phyloP scores from a whole-genome alignment of 176 grass and related monocot genomes.

The Carex cristatella region DNA sequence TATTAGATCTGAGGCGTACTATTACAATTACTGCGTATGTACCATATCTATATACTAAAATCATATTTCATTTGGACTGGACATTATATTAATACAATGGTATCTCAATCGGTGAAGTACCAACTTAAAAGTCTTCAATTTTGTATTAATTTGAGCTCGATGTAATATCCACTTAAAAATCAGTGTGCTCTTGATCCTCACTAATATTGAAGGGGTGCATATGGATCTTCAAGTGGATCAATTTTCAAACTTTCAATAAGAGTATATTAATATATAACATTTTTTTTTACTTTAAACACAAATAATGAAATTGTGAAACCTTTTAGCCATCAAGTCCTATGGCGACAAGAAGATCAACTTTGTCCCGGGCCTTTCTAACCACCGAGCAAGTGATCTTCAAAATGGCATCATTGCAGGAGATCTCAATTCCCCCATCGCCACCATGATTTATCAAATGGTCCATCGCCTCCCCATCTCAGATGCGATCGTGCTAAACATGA shows the following conservation, averaged over 20 bases:
- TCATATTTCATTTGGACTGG: background rate
- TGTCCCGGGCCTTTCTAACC: conserved; percentile 22
- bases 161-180: no score
- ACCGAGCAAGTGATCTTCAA: conserved; percentile 30
- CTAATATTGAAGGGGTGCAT: no score
- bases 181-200: accelerated
- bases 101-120: background rate
- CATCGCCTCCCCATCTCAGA: background rate
- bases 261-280: background rate
- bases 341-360: conserved; percentile 11
- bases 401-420: conserved; percentile 9
- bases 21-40: background rate
- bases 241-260: background rate
- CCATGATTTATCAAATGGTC: conserved; percentile 24
- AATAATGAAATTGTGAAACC: background rate
- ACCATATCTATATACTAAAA: background rate
- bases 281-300: background rate
- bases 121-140: background rate
- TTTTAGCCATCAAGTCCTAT: background rate
- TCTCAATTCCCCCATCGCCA: conserved; percentile 16
- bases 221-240: no score
- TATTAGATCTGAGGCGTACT: background rate
- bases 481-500: conserved; percentile 21
- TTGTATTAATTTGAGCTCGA: no score
- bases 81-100: background rate